Evolutionary conservation across 179 eudicot species (phyloP), one percentile per base, ranked within the genome.

Genomic region (Drosera spatulata): DNA sequence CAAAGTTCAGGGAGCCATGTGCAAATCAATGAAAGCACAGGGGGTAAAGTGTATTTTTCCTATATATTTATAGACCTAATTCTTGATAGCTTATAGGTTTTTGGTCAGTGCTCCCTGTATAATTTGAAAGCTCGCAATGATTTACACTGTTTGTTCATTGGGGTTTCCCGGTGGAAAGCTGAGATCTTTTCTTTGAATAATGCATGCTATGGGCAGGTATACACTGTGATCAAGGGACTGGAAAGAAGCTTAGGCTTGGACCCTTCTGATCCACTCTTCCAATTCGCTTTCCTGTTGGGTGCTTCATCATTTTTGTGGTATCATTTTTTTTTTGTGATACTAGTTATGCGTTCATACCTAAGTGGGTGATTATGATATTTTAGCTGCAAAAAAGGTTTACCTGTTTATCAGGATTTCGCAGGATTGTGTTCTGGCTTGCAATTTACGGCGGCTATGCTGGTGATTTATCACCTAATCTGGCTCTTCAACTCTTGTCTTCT

Each of bases 371-470:
- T 8, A 49, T 57, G 6, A 39, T 63, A 22, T 49, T 49, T 58
- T 45, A 51, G 60, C 70, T 40, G 71, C 66, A 63, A 50, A 50
- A 46, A 15, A 56, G 73, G 74, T 63, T 81, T 68, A 88, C 69
- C 66, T 71, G 74, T 69, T 69, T 65, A 81, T 80, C 93, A 93
- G 95, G 84, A 84, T 63, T 74, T 58, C 82, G 89, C 87, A 93
- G 99, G 99, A 80, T 69, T 78, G 75, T 77, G 76, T 93, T 80
- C 68, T 78, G 91, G 93, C 63, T 83, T 65, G 71, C 80, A 53
- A 86, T 79, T 10, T 93, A 86, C 63, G 71, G 95, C 61, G 96
- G 99, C 68, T 93, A 93, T 65, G 86, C 99, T 65, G 99, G 99
- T 70, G 93, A 89, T 77, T 59, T 93, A 73, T 82, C 96, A 63